These are phyloP conservation scores for Botrytis elliptica DNA, from an alignment of 2,329 filamentous ascomycete species.

Conservation along the genomic window DNA sequence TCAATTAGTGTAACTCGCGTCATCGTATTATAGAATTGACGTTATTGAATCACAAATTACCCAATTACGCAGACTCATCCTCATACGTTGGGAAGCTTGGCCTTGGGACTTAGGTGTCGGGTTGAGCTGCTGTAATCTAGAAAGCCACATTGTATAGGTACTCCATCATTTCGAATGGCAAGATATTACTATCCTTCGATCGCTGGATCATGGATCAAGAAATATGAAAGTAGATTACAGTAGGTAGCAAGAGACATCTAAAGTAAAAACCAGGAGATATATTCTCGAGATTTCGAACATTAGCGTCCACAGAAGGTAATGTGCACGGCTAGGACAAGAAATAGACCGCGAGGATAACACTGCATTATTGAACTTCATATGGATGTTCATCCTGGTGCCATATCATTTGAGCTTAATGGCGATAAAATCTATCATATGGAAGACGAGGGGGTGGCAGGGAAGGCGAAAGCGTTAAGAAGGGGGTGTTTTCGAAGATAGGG, in stretches of 20 bases:
- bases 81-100: not conserved
- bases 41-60: not conserved
- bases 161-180: not conserved
- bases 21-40: not conserved
- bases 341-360: not conserved
- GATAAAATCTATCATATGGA: not conserved
- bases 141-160: not conserved
- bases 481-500: not conserved
- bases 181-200: not conserved
- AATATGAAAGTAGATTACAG: not conserved
- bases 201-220: fast-evolving
- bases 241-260: not conserved
- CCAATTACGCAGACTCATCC: not conserved
- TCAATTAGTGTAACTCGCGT: fast-evolving
- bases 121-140: not conserved
- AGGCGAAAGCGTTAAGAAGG: not conserved
- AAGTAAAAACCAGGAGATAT: not conserved
- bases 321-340: not conserved
- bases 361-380: not conserved
- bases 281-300: not conserved
- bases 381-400: not conserved
- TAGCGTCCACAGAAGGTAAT: not conserved
- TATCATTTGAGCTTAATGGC: not conserved
- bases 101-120: not conserved
- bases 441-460: not conserved